phyloP scores from a whole-genome alignment of 1,284 basidiomycete species.

The Trametes hirsuta region DNA sequence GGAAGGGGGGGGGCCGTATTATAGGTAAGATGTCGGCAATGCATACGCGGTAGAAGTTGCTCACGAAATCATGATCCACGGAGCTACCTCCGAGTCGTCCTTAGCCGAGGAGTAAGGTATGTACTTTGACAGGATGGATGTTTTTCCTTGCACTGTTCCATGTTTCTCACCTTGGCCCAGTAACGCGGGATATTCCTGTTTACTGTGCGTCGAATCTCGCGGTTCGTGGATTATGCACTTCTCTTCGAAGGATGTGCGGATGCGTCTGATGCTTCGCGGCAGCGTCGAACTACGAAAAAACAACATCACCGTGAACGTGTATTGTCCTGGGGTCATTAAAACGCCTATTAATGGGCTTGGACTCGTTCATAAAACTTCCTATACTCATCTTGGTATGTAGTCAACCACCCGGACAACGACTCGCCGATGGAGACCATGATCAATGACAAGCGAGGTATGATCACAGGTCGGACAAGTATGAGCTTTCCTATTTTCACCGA shows the following conservation, averaged over 20 bases:
- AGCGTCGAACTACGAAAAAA: conserved; percentile 27
- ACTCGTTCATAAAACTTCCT: not conserved
- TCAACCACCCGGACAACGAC: conserved; percentile 26
- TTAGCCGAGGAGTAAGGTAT: conserved; percentile 27
- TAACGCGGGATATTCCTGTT: conserved; percentile 12
- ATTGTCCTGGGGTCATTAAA: conserved; percentile 30
- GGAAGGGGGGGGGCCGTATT: conserved; percentile 36
- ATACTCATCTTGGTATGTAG: not conserved
- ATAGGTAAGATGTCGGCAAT: conserved; percentile 27
- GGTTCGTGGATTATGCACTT: conserved; percentile 34
- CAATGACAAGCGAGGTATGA: too few species aligned
- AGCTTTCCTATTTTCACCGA: not conserved
- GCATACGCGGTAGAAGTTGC: not conserved
- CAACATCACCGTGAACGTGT: conserved; percentile 34
- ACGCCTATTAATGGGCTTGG: conserved; percentile 27
- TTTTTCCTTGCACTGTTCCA: too few species aligned
- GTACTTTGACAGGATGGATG: not conserved
- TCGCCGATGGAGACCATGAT: not conserved
- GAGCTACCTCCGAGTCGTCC: conserved; percentile 24
- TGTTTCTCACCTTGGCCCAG: conserved; percentile 7
- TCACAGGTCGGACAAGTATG: too few species aligned
- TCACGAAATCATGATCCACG: not conserved
- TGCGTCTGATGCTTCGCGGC: not conserved
- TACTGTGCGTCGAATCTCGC: conserved; percentile 39
- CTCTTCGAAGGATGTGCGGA: not conserved